Conservation (phyloP, 176 grass and related monocot genomes). For the Carex myosuroides region DNA sequence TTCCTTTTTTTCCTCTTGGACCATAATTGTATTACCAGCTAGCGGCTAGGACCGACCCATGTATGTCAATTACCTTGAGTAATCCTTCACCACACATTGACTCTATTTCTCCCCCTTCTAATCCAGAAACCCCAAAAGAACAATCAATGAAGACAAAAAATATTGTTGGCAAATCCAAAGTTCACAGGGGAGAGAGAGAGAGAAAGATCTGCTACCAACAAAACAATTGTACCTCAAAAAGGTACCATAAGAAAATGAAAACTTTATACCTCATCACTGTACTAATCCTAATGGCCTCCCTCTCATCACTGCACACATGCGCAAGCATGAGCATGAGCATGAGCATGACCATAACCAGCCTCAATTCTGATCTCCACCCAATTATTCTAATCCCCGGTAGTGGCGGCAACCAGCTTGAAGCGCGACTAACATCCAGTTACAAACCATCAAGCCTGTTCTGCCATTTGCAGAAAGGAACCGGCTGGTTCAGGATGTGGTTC, state of each 20-base stretch:
- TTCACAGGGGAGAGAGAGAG: background rate
- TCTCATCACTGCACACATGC: background rate
- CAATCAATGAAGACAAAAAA: background rate
- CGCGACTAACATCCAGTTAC: slow-evolving; percentile 59
- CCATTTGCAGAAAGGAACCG: slow-evolving; percentile 25
- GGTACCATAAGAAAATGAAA: slow-evolving; percentile 10
- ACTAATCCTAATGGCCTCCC: slow-evolving; percentile 19
- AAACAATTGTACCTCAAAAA: background rate
- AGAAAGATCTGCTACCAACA: background rate
- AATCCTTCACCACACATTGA: slow-evolving; percentile 33
- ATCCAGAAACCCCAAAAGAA: slow-evolving; percentile 12
- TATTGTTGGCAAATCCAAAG: background rate
- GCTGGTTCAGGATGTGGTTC: slow-evolving; percentile 93
- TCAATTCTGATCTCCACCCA: slow-evolving; percentile 46
- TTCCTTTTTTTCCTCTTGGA: background rate
- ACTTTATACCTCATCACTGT: slow-evolving; percentile 2
- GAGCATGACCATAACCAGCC: background rate
- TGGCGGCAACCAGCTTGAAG: slow-evolving; percentile 90
- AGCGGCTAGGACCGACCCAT: slow-evolving; percentile 24
- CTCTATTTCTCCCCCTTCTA: background rate
- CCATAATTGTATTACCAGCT: background rate
- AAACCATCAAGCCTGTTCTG: slow-evolving; percentile 55
- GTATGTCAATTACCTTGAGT: background rate
- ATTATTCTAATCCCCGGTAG: slow-evolving; percentile 68
- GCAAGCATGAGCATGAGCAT: background rate